Conservation (phyloP, 2,329 filamentous ascomycete species). For the Chrysoporthe puriensis region DNA sequence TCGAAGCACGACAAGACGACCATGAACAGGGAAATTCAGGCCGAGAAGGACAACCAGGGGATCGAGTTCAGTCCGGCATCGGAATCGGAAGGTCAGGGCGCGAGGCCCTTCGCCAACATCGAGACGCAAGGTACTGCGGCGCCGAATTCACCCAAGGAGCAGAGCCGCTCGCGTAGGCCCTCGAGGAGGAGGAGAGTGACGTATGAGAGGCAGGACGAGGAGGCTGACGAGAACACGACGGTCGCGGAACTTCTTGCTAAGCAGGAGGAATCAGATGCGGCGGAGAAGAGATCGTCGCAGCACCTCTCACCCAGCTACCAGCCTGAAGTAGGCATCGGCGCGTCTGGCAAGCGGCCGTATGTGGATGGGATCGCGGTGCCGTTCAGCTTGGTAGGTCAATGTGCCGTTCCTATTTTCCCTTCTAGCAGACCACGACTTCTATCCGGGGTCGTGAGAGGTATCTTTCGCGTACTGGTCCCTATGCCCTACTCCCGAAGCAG, state of each 20-base stretch:
- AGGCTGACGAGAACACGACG: conserved; percentile 42
- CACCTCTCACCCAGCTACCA: conserved; percentile 47
- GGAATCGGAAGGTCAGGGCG: conserved; percentile 47
- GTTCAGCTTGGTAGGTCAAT: conserved; percentile 57
- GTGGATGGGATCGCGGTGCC: conserved; percentile 73
- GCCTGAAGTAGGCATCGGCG: conserved; percentile 50
- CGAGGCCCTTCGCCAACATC: conserved; percentile 46
- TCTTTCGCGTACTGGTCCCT: no score
- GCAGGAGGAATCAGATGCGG: conserved; percentile 44
- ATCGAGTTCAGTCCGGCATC: conserved; percentile 41
- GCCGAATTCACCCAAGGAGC: conserved; percentile 33
- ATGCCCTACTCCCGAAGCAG: no score
- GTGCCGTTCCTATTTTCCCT: no score
- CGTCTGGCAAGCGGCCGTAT: conserved; percentile 64
- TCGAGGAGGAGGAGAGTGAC: conserved; percentile 52
- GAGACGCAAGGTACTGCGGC: conserved; percentile 41
- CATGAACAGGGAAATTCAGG: conserved; percentile 61
- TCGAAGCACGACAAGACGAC: conserved; percentile 85
- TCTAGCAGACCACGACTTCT: no score
- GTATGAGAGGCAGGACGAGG: conserved; percentile 52
- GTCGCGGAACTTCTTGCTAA: conserved; percentile 49
- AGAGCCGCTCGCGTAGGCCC: conserved; percentile 47
- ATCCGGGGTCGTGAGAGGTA: no score
- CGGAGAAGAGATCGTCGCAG: conserved; percentile 33
- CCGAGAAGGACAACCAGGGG: conserved; percentile 42